Base-by-base conservation (phyloP, 306 rosid genomes). In the Albizia julibrissin region DNA sequence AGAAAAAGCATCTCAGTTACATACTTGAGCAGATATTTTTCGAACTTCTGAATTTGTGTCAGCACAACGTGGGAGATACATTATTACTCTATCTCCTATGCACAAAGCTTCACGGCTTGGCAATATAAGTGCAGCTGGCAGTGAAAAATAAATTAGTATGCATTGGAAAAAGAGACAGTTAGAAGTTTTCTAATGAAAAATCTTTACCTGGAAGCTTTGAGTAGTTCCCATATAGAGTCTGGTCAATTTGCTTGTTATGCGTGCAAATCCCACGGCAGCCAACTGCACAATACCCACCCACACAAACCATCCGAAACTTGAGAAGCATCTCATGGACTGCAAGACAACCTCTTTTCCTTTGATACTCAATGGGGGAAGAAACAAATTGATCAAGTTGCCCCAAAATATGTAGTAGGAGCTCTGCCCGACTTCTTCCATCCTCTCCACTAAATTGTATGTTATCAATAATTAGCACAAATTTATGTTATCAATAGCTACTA, bases 361-460 rank as follows among this genome's bases (percentile, higher is more conserved):
- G 97, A 89, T 89, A 89, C 81, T 95, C 99, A 82, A 90, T 80
- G 33, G 98, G 87, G 8, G 98, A 95, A 76, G 93, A 89, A 84
- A 95, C 93, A 77, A 86, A 95, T 78, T 86, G 94, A 92, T 95
- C 99, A 79, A 95, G 91, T 87, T 95, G 99, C 85, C 97, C 89
- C 92, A 95, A 79, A 83, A 93, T 88, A 87, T 91, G 95, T 89
- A 89, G 74, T 31, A 95, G 87, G 82, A 89, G 95, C 86, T 95
- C 99, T 50, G 99, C 95, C 78, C 99, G 95, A 87, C 97, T 95
- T 90, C 98, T 91, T 80, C 99, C 99, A 87, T 95, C 99, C 83
- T 95, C 99, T 80, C 99, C 99, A 61, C 99, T 95, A 86, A 77
- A 88, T 82, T 70, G 83, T 74, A 83, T 40, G 73, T 49, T 8